phyloP scores from a whole-genome alignment of 345 rosid genomes.

The Aquilaria yunnanensis region DNA sequence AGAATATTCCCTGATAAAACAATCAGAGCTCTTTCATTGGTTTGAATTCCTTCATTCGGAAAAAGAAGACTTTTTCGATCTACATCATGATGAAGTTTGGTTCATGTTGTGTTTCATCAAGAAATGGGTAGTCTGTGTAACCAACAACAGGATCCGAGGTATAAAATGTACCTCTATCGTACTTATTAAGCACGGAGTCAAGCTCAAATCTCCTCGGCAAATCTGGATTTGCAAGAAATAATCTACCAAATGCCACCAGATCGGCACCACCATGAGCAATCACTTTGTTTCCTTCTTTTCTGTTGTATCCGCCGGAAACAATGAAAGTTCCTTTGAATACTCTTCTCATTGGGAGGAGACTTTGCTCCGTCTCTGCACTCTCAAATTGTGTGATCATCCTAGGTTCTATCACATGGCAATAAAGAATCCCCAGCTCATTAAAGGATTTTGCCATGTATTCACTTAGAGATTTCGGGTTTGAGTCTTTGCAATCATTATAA shows the following conservation, averaged over 20 bases:
- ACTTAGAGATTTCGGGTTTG: conserved; percentile 9
- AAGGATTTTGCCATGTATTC: conserved; percentile 11
- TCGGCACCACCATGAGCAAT: conserved; percentile 22
- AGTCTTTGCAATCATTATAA: conserved; percentile 5
- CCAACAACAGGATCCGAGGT: conserved; percentile 46
- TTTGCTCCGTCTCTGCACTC: conserved; percentile 12
- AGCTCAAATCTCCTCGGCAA: conserved; percentile 13
- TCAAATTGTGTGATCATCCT: conserved; percentile 26
- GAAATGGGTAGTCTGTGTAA: conserved; percentile 71
- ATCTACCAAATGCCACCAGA: conserved; percentile 19
- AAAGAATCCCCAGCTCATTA: conserved; percentile 12
- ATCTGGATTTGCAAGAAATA: conserved; percentile 13
- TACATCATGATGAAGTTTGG: no score
- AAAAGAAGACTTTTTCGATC: no score
- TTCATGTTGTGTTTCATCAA: not conserved
- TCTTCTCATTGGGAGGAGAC: conserved; percentile 30
- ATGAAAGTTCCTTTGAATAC: conserved; percentile 33
- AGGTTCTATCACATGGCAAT: conserved; percentile 43
- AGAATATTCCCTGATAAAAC: no score
- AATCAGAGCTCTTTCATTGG: no score
- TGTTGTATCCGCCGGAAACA: conserved; percentile 32
- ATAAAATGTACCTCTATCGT: conserved; percentile 14
- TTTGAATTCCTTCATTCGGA: no score
- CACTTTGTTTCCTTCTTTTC: conserved; percentile 27
- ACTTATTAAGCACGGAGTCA: conserved; percentile 4